Evolutionary conservation across 768 basidiomycete genomes (phyloP), one percentile per base, ranked within the genome.

Genomic region (Phallus indusiatus): DNA sequence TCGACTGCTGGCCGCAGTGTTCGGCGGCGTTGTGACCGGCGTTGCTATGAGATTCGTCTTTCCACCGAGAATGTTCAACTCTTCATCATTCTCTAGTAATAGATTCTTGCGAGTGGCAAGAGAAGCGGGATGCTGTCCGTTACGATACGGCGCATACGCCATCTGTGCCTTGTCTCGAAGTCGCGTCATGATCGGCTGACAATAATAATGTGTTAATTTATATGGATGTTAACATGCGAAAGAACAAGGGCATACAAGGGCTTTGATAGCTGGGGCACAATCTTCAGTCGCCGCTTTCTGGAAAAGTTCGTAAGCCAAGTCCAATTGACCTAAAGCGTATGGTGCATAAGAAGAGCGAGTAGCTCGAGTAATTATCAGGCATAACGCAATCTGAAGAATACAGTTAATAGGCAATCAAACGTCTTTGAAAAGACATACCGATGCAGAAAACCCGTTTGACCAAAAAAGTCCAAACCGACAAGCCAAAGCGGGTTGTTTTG

Each of bases 121-220:
- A 37, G 22, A 6, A 75, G 60, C 2, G 78, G 77, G 57, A 52
- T 59, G 55, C 28, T 56, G 57, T 20, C 57, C 57, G 35, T 53
- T 36, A 24, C 1, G 78, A 78, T 2, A 73, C 67, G 63, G 79
- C 80, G 5, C 84, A 84, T 62, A 79, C 77, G 50, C 81, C 76
- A 73, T 73, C 63, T 85, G 86, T 0, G 86, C 86, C 67, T 83
- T 85, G 60, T 80, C 75, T 64, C 81, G 85, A 33, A 88, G 66
- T 54, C 76, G 74, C 14, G 82, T 65, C 83, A 88, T 87, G 57
- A 87, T 81, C 51, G 74, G 74, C 86, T 88, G 64, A 10, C n/a
- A 14, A 11, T 3, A 2, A 2, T 14, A n/a, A n/a, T 42, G 2
- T 14, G 14, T 42, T 42, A 42, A 42, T 28, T 28, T 28, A 28